Percentiles rank a stretch among this genome's conserved stretches.
Evolutionary conservation across 805 yeast species (phyloP).

Genomic region (Schizosaccharomyces osmophilus): DNA sequence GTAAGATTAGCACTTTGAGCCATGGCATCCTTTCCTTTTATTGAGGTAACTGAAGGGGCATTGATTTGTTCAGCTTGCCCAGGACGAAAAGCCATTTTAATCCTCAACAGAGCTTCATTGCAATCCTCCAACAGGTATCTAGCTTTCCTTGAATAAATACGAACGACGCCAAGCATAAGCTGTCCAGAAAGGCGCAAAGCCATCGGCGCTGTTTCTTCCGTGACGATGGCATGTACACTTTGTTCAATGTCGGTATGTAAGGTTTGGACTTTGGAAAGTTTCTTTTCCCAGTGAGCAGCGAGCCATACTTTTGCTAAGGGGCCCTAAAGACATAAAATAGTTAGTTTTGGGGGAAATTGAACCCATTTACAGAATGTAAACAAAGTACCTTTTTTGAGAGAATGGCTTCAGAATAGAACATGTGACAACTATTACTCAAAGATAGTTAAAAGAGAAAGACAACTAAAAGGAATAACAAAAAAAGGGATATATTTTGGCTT

Average conservation of each 20-base stretch:
- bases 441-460: too few species aligned
- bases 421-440: constrained; percentile 6
- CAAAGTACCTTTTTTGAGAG: constrained; percentile 21
- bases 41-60: not conserved
- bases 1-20: constrained; percentile 19
- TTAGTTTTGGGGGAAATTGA: not conserved
- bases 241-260: constrained; percentile 45
- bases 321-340: constrained; percentile 19
- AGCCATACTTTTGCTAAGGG: constrained; percentile 81
- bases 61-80: not conserved
- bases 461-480: too few species aligned
- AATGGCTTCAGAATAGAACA: constrained; percentile 28
- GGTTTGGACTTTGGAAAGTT: constrained; percentile 45
- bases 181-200: constrained; percentile 71
- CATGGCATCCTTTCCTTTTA: not conserved
- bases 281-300: constrained; percentile 70
- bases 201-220: constrained; percentile 27
- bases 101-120: constrained; percentile 42
- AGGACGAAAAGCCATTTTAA: constrained; percentile 25
- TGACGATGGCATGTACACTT: constrained; percentile 41
- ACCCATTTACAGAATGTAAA: not conserved
- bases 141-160: constrained; percentile 68
- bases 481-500: too few species aligned
- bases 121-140: constrained; percentile 66
- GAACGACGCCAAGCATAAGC: constrained; percentile 59